These are phyloP conservation scores for Gaeumannomyces sp. DNA, from an alignment of 2,329 filamentous ascomycete genomes.

Conservation along the genomic window DNA sequence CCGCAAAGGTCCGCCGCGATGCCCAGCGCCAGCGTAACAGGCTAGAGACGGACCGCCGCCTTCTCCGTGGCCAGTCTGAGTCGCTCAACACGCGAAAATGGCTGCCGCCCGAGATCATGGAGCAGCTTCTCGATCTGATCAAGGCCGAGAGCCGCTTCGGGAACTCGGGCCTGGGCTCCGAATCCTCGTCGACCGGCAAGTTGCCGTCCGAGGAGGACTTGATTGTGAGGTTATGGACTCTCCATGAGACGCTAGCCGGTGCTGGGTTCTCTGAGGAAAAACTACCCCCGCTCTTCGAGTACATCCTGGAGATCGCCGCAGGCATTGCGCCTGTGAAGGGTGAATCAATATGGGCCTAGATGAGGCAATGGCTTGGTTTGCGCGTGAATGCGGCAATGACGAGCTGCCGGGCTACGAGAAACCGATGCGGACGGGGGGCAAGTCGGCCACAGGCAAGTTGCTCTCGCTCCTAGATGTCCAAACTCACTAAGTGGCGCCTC, in stretches of 20 bases:
- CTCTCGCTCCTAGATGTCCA: not conserved
- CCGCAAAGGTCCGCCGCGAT: slow-evolving; percentile 72
- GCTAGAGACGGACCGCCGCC: slow-evolving; percentile 76
- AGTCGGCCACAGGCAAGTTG: slow-evolving; percentile 26
- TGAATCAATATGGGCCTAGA: slow-evolving; percentile 75
- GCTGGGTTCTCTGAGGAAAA: slow-evolving; percentile 62
- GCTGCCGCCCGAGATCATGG: slow-evolving; percentile 73
- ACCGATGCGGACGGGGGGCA: slow-evolving; percentile 30
- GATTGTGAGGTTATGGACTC: slow-evolving; percentile 73
- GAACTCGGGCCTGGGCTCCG: slow-evolving; percentile 41
- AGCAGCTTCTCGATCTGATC: slow-evolving; percentile 69
- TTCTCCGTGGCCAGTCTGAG: slow-evolving; percentile 75
- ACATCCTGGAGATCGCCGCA: slow-evolving; percentile 61
- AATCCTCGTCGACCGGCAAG: slow-evolving; percentile 40
- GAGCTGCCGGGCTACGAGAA: slow-evolving; percentile 69
- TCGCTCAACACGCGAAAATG: slow-evolving; percentile 67
- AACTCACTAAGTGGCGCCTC: not conserved
- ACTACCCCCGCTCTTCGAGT: slow-evolving; percentile 57
- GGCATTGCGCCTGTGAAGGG: slow-evolving; percentile 48
- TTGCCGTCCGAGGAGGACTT: slow-evolving; percentile 69
- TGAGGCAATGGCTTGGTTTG: slow-evolving; percentile 84
- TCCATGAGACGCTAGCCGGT: slow-evolving; percentile 65
- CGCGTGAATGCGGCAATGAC: slow-evolving; percentile 62
- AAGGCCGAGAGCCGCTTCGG: slow-evolving; percentile 57
- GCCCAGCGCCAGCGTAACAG: slow-evolving; percentile 68